Evolutionary conservation across 2,329 filamentous ascomycete species (phyloP).

Genomic region (Microcera coccophila): DNA sequence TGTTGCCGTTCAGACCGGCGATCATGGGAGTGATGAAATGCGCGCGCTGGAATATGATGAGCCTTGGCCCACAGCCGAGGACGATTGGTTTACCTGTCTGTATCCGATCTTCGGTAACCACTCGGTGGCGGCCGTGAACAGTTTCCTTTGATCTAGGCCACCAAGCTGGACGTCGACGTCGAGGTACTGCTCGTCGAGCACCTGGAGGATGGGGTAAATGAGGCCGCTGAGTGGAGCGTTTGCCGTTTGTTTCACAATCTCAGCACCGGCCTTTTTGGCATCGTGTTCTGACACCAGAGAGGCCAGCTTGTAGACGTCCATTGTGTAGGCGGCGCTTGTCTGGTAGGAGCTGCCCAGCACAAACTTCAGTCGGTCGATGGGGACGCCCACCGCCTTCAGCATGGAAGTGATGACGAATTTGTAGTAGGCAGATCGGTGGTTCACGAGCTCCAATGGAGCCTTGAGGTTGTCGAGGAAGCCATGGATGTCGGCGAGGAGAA

Average conservation of each 20-base stretch:
- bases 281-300: conserved; percentile 71
- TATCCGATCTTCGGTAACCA: conserved; percentile 84
- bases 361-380: conserved; percentile 75
- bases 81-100: conserved; percentile 49
- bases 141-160: conserved; percentile 81
- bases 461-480: conserved; percentile 81
- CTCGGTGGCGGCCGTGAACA: conserved; percentile 82
- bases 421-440: conserved; percentile 81
- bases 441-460: conserved; percentile 82
- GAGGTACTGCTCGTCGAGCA: conserved; percentile 85
- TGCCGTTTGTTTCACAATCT: conserved; percentile 87
- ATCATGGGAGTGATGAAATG: conserved; percentile 69
- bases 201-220: conserved; percentile 61
- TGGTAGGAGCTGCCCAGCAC: conserved; percentile 85
- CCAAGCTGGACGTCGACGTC: conserved; percentile 87
- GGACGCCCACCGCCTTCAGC: conserved; percentile 72
- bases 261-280: conserved; percentile 84
- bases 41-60: conserved; percentile 27
- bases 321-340: conserved; percentile 66
- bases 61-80: no score
- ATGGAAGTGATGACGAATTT: conserved; percentile 68
- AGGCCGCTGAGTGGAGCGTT: conserved; percentile 62
- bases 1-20: conserved; percentile 75
- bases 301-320: conserved; percentile 80
- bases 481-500: conserved; percentile 72